Conservation (phyloP, 2,329 filamentous ascomycete genomes). For the Curvularia lunata region DNA sequence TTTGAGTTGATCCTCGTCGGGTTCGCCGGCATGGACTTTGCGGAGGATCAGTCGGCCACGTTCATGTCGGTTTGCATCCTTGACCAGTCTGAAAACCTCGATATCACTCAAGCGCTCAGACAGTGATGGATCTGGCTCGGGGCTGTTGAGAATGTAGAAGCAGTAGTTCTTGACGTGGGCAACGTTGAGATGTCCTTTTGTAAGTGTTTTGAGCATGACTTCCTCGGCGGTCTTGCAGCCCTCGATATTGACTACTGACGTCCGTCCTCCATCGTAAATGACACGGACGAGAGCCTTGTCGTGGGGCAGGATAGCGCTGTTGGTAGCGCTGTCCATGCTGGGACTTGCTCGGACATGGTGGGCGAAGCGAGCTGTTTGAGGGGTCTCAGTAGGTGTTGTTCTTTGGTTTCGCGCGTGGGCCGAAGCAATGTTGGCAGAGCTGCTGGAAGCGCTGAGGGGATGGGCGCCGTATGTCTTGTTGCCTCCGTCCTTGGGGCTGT, state of each 20-base stretch:
- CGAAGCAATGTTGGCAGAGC: constrained; percentile 56
- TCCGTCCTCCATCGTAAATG: constrained; percentile 88
- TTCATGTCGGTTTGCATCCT: constrained; percentile 82
- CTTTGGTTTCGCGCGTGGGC: constrained; percentile 48
- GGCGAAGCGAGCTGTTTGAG: constrained; percentile 67
- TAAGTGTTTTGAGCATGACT: constrained; percentile 85
- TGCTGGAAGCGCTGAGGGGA: constrained; percentile 60
- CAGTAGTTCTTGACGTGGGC: constrained; percentile 95
- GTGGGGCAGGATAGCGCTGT: constrained; percentile 80
- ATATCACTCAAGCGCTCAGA: constrained; percentile 84
- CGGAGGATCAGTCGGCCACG: constrained; percentile 88
- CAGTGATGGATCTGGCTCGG: constrained; percentile 80
- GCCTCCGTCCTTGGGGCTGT: constrained; percentile 60
- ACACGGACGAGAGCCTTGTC: constrained; percentile 91
- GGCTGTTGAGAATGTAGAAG: constrained; percentile 89
- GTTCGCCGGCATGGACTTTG: constrained; percentile 90
- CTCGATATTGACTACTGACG: constrained; percentile 91
- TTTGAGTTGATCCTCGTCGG: constrained; percentile 83
- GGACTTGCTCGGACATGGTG: constrained; percentile 79
- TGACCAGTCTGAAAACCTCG: constrained; percentile 89
- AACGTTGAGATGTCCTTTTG: constrained; percentile 86
- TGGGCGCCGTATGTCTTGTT: constrained; percentile 64
- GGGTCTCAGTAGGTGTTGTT: constrained; percentile 66
- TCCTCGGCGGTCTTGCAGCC: constrained; percentile 92
- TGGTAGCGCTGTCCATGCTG: constrained; percentile 78